Evolutionary conservation across 2,329 filamentous ascomycete species (phyloP).

Genomic region (Pyrenophora seminiperda): DNA sequence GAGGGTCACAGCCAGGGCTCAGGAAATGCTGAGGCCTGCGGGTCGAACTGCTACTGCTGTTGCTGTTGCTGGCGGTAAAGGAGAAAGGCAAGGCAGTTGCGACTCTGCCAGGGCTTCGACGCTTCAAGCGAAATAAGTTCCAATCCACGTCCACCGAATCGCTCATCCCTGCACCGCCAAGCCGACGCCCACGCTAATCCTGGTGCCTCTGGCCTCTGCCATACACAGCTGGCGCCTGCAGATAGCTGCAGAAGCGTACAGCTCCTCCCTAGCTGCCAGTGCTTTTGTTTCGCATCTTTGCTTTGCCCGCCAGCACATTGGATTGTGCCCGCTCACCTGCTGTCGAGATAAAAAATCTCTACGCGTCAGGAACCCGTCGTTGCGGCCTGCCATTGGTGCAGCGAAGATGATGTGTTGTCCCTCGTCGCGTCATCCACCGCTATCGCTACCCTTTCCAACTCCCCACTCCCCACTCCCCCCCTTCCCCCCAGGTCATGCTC

Average conservation of each 20-base stretch:
- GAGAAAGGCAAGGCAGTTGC: conserved; percentile 21
- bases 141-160: conserved; percentile 9
- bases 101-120: conserved; percentile 15
- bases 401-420: conserved; percentile 30
- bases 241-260: too few species aligned
- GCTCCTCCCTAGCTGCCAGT: not conserved
- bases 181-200: conserved; percentile 3
- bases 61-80: conserved; percentile 21
- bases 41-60: not conserved
- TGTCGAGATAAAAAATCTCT: conserved; percentile 2
- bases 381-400: conserved; percentile 20
- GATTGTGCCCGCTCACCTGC: conserved; percentile 4
- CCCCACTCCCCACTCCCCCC: too few species aligned
- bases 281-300: conserved; percentile 19
- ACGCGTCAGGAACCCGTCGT: conserved; percentile 7
- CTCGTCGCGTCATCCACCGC: conserved; percentile 32
- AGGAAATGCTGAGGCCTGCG: not conserved
- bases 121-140: conserved; percentile 28
- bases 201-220: not conserved
- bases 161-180: conserved; percentile 16
- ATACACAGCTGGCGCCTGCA: not conserved
- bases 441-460: conserved; percentile 11
- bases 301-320: conserved; percentile 18
- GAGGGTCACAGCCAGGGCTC: not conserved
- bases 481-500: too few species aligned